Evolutionary conservation across 495 filamentous ascomycete genomes (phyloP), one percentile per base, ranked within the genome.

Genomic region (Penicillium pulvis): DNA sequence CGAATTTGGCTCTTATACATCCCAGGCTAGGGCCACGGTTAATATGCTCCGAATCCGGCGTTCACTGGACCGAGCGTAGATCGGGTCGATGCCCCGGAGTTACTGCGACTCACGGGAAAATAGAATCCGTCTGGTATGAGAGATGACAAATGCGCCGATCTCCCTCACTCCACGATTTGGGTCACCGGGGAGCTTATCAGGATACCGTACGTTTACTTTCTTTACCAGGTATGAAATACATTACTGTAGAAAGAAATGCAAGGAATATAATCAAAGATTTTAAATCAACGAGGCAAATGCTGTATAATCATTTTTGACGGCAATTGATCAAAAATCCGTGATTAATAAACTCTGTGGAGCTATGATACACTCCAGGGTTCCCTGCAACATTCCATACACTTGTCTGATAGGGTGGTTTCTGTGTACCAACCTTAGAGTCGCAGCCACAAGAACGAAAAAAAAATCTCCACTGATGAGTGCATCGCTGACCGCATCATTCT

Each of bases 141-240:
- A 56, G 65, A 74, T 77, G 74, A 75, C 72, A 75, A 77, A 76
- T 71, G 53, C 54, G 73, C 69, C 69, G 71, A 76, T 77, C 73
- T 54, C 66, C 65, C 72, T 57, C 36, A 28, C 51, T 52, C 75
- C 71, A 72, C 70, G 70, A 67, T 68, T 67, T 60, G 57, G 68
- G 68, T 71, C 71, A 75, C 71, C 70, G 71, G 65, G 51, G 51
- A 50, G 48, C 54, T 59, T 60, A 63, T 66, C 55, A 42, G n/a
- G 42, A 41, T 58, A 58, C 53, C 44, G 41, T 60, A 53, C 17
- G 24, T 23, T 53, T 49, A 17, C n/a, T 36, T 51, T 31, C 14
- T 14, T 14, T 23, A 35, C 28, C 7, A 46, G 23, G 7, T 46
- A 46, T n/a, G 20, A 46, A 45, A 31, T 44, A 49, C 48, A 44